Evolutionary conservation across 2,329 filamentous ascomycete genomes (phyloP).

Genomic region (Neonectria sp.): DNA sequence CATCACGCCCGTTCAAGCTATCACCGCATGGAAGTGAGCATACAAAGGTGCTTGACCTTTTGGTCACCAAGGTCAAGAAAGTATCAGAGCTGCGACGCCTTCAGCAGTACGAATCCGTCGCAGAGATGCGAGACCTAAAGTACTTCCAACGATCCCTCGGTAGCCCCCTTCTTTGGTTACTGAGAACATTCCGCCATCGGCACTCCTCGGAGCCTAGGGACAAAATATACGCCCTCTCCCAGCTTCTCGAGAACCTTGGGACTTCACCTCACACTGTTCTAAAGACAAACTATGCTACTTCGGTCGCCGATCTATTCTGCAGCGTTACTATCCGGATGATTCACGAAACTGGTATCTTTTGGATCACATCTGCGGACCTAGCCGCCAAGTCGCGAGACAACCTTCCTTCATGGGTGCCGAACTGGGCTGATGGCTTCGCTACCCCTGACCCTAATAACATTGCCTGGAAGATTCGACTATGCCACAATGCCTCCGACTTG

Average conservation of each 20-base stretch:
- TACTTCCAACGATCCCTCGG: constrained; percentile 36
- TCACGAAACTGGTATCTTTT: constrained; percentile 39
- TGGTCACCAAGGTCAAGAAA: constrained; percentile 30
- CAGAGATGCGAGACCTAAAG: constrained; percentile 19
- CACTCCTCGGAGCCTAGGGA: constrained; percentile 39
- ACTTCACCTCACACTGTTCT: constrained; percentile 3
- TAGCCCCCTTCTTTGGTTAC: constrained; percentile 37
- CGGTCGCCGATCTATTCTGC: constrained; percentile 31
- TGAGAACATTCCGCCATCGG: constrained; percentile 36
- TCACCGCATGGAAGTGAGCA: constrained; percentile 16
- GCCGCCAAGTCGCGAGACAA: constrained; percentile 34
- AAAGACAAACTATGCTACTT: constrained; percentile 24
- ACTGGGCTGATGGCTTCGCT: constrained; percentile 37
- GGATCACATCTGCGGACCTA: constrained; percentile 38
- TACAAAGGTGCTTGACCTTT: constrained; percentile 31
- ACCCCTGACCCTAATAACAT: constrained; percentile 15
- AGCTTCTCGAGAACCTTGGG: constrained; percentile 32
- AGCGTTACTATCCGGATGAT: constrained; percentile 31
- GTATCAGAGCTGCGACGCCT: constrained; percentile 33
- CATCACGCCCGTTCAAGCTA: not conserved
- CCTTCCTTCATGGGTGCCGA: constrained; percentile 43
- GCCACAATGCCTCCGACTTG: constrained; percentile 35
- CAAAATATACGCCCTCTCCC: constrained; percentile 34
- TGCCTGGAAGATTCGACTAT: constrained; percentile 38
- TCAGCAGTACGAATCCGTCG: constrained; percentile 23